Conservation (phyloP, 129 eudicot species). For the Pittosporum tobira region DNA sequence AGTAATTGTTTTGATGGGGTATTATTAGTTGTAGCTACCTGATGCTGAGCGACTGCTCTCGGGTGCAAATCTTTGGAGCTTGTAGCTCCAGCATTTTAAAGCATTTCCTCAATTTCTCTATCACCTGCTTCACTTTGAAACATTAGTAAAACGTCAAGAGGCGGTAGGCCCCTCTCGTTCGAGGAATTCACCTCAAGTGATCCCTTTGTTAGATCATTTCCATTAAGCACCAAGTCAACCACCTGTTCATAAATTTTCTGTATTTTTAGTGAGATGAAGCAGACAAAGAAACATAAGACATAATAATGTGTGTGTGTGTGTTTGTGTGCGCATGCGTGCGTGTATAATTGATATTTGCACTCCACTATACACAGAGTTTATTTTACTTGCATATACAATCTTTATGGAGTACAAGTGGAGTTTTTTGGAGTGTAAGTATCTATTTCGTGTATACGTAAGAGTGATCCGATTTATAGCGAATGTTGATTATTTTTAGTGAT, state of each 20-base stretch:
- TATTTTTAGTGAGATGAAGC: background rate
- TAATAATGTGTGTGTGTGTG: constrained; percentile 9
- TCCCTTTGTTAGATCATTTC: background rate
- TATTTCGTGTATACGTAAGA: too few relatives aligned
- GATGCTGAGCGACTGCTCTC: background rate
- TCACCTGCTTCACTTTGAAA: constrained; percentile 6
- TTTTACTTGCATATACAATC: too few relatives aligned
- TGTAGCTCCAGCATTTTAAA: constrained; percentile 6
- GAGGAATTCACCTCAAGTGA: constrained; percentile 15
- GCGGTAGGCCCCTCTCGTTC: constrained; percentile 14
- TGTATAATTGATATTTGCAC: background rate
- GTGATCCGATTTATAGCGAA: too few relatives aligned
- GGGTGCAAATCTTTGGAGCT: background rate
- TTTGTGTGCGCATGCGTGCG: too few relatives aligned
- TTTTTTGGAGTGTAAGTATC: too few relatives aligned
- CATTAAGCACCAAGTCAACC: constrained; percentile 9
- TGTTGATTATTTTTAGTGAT: too few relatives aligned
- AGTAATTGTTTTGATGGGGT: background rate
- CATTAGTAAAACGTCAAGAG: background rate
- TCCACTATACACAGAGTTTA: too few relatives aligned
- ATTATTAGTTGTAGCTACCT: background rate
- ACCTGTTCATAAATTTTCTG: constrained; percentile 2
- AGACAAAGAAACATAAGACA: background rate
- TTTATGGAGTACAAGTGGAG: too few relatives aligned
- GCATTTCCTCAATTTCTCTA: constrained; percentile 14